A percentile compares a stretch with the other conserved stretches of the same genome.
Evolutionary conservation across 192 early-diverging fungal genomes (phyloP).

Genomic region (Entomortierella chlamydospora): DNA sequence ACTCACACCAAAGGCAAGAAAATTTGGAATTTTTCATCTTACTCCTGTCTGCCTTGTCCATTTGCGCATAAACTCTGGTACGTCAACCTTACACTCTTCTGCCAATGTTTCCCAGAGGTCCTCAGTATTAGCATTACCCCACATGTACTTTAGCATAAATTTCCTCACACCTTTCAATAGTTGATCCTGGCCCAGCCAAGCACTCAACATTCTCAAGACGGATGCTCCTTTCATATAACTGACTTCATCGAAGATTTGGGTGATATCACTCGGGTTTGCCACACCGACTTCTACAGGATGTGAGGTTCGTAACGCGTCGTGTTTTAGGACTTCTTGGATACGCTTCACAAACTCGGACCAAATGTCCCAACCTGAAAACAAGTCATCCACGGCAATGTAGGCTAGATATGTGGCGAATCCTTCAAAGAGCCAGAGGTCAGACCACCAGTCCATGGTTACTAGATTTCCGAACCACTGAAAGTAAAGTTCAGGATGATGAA

Average conservation of each 20-base stretch:
- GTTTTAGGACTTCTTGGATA: constrained; percentile 74
- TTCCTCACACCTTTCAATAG: constrained; percentile 63
- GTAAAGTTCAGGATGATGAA: not conserved
- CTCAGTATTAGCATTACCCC: constrained; percentile 74
- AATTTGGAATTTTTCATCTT: too few relatives aligned
- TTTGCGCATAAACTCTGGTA: constrained; percentile 73
- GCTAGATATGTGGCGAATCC: constrained; percentile 60
- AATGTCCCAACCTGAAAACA: constrained; percentile 83
- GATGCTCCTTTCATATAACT: constrained; percentile 86
- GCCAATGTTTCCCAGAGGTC: constrained; percentile 82
- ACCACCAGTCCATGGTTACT: constrained; percentile 63
- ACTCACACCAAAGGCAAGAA: too few relatives aligned
- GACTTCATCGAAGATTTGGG: constrained; percentile 90
- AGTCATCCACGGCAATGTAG: constrained; percentile 73
- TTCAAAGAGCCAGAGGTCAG: constrained; percentile 62
- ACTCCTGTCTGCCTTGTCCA: constrained; percentile 89
- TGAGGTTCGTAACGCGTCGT: constrained; percentile 80
- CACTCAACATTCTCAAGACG: constrained; percentile 84
- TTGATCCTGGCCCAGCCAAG: constrained; percentile 62
- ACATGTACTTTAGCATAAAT: constrained; percentile 76
- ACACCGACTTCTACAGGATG: constrained; percentile 88
- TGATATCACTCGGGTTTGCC: constrained; percentile 75
- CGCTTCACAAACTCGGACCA: constrained; percentile 79
- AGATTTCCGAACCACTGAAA: constrained; percentile 59
- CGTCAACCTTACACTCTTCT: constrained; percentile 71